Evolutionary conservation across 139 green algal species (phyloP).

Genomic region (Ulvella scutata): DNA sequence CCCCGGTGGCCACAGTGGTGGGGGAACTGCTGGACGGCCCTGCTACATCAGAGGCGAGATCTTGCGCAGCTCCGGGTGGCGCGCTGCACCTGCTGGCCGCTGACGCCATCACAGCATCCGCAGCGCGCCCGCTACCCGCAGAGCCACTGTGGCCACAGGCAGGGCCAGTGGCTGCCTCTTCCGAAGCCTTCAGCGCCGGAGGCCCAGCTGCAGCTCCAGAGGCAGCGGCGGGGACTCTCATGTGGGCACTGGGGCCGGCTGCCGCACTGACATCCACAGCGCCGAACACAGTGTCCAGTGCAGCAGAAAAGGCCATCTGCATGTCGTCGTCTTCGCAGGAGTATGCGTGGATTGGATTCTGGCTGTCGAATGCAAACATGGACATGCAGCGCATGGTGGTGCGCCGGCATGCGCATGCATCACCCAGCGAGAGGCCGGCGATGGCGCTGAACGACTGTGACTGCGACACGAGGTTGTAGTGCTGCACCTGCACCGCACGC

Average conservation of each 20-base stretch:
- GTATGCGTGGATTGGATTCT: background rate
- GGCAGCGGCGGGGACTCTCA: no score
- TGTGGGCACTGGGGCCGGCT: no score
- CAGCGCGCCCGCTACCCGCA: no score
- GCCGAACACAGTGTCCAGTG: background rate
- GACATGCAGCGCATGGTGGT: background rate
- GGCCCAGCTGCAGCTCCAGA: background rate
- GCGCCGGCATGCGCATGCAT: background rate
- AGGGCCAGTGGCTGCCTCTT: no score
- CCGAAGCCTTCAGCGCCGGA: no score
- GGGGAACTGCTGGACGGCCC: no score
- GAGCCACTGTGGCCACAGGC: no score
- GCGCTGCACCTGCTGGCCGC: background rate
- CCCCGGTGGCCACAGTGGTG: no score
- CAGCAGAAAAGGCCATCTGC: background rate
- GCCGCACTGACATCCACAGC: no score
- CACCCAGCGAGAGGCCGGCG: background rate
- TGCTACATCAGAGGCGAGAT: no score
- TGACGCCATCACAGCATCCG: background rate
- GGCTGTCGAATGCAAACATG: background rate
- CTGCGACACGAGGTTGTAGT: constrained; percentile 3
- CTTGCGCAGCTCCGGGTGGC: no score
- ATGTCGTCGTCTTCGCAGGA: background rate
- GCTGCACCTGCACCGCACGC: no score
- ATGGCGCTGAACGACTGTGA: constrained; percentile 4